Base-by-base conservation (phyloP, 2,329 filamentous ascomycete species). In the Corniculantispora saksenae region DNA sequence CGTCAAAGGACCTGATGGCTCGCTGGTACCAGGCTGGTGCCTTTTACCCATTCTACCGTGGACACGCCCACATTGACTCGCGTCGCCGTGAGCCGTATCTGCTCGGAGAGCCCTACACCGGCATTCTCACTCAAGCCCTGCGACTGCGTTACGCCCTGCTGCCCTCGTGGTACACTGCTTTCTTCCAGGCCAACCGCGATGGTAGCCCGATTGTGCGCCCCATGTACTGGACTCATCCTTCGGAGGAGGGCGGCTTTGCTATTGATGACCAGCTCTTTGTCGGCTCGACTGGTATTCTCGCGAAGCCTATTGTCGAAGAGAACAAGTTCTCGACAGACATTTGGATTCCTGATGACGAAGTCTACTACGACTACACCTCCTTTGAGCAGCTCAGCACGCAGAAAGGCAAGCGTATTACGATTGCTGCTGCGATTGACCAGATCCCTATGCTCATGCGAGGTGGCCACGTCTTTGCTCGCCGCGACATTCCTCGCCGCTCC, bases 1-100 rank as follows among this genome's bases (percentile, higher is more conserved):
- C 95, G 0, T 91, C 91, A 72, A 94, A 94, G 73, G 94, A 99
- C 66, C 86, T 99, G 25, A 85, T 97, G 70, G 91, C 92, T 13
- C 89, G 95, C 47, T 99, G 95, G 95, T 99, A 97, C 79, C 95
- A 99, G 78, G 89, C 94, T 40, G 95, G 95, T 67, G 92, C 92
- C 64, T 99, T 97, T 83, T 98, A 98, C 77, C 95, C 95, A 9
- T 99, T 98, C 83, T 97, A 98, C 91, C 92, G 95, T 67, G 95
- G 89, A 1, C 95, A 99, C 75, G 95, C 95, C 8, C 95, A 99
- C 77, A 98, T 98, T 67, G 95, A 99, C 74, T 91, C 95, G 47
- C 92, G 95, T 54, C 91, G 95, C 29, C 91, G 95, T 61, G 95
- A 99, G 80, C 95, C 95, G 3, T 99, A 98, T 75, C 83, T 98